Evolutionary conservation across 1,284 basidiomycete genomes (phyloP), one percentile per base, ranked within the genome.

Genomic region (Cryptococcus amylolentus): DNA sequence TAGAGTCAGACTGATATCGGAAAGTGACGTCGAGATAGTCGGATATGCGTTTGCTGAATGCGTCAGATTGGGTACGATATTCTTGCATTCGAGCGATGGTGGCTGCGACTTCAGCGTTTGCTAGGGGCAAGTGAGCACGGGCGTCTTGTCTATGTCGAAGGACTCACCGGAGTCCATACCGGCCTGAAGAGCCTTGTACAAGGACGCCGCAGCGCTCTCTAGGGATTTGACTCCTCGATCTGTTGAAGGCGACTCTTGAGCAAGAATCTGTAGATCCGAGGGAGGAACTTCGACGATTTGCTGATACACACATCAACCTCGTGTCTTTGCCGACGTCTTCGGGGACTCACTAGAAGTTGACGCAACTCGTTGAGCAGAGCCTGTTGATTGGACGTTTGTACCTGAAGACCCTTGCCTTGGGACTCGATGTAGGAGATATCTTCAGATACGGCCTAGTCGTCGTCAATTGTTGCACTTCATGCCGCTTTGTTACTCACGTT

Each of bases 391-490:
- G 95, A 92, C 10, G 88, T 98, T 70, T 98, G 95, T 1, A 98
- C 93, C 78, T 99, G 96, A 38, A 98, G 79, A 66, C 96, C 96
- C 52, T 94, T 84, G 71, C 96, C 95, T 76, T 98, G 96, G 3
- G 88, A 88, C 78, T 98, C 96, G 67, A 99, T 98, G 71, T 86
- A 94, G 9, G 84, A 84, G 57, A 99, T 98, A 72, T 99, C 96
- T 55, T 99, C 93, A 52, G 84, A 84, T 46, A 95, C 93, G 55
- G 89, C 88, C 92, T 96, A 67, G 8, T 26, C 38, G 10, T 18
- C 20, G 27, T 52, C 41, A 52, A 27, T 46, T 27, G 14, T 18
- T 43, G 26, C 16, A 9, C 7, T 31, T 20, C 20, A 12, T 27
- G 5, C 35, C 16, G n/a, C 7, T 3, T 14, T 39, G 23, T 38